Evolutionary conservation across 1,284 basidiomycete species (phyloP).

Genomic region (Puccinia horiana): DNA sequence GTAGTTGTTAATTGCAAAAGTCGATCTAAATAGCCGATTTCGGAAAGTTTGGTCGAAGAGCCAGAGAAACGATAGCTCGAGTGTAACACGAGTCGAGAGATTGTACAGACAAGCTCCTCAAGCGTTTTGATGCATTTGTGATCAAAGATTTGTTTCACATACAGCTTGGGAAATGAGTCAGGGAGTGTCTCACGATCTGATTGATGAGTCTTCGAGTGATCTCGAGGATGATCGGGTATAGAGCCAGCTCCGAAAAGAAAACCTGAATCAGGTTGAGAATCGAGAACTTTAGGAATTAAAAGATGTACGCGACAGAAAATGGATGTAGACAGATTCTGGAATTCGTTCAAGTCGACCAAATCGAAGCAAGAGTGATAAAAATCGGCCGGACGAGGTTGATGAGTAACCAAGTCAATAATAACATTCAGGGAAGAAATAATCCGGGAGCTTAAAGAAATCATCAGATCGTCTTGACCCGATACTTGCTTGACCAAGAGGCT

Average conservation of each 20-base stretch:
- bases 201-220: background rate
- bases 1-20: conserved; percentile 19
- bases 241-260: background rate
- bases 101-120: conserved; percentile 11
- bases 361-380: conserved; percentile 23
- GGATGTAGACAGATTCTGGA: background rate
- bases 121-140: conserved; percentile 8
- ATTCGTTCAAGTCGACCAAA: background rate
- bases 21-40: conserved; percentile 7
- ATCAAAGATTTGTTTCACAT: conserved; percentile 18
- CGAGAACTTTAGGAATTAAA: conserved; percentile 22
- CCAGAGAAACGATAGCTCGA: background rate
- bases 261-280: background rate
- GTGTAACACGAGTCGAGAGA: conserved; percentile 8
- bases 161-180: conserved; percentile 14
- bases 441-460: background rate
- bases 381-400: background rate
- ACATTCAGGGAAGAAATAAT: conserved; percentile 9
- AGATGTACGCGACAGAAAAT: conserved; percentile 15
- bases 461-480: conserved; percentile 26
- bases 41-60: background rate
- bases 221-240: background rate
- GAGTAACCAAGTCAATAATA: background rate
- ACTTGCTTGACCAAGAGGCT: conserved; percentile 14
- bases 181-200: background rate